phyloP scores from a whole-genome alignment of 129 eudicot genomes.

The Daucus carota region DNA sequence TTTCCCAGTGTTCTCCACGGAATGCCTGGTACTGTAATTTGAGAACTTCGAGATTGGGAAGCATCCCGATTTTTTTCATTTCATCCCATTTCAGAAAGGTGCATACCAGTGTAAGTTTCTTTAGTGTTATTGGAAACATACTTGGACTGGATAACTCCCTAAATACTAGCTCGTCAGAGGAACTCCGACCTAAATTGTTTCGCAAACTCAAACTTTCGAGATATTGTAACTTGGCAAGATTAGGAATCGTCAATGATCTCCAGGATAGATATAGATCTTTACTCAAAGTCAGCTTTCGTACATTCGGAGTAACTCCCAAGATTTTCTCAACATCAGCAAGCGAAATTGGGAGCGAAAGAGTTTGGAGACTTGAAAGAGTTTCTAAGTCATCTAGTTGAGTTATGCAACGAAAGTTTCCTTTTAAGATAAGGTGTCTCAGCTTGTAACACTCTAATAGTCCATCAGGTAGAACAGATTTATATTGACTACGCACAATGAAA shows the following conservation, averaged over 20 bases:
- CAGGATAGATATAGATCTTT: not conserved
- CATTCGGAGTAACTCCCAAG: not conserved
- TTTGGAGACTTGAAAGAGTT: too few relatives aligned
- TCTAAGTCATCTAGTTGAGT: too few relatives aligned
- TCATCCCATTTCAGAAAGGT: conserved; percentile 9
- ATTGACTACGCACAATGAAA: not conserved
- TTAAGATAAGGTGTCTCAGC: not conserved
- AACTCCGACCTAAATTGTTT: not conserved
- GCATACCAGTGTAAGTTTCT: conserved; percentile 9
- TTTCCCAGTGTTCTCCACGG: conserved; percentile 15
- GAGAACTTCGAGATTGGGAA: conserved; percentile 22
- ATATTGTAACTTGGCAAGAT: not conserved
- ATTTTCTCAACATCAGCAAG: not conserved
- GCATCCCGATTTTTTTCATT: conserved; percentile 6
- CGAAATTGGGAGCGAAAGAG: too few relatives aligned
- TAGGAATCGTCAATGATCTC: not conserved
- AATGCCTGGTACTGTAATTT: conserved; percentile 9
- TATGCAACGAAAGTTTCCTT: not conserved
- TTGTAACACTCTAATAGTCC: not conserved
- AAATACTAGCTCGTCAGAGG: not conserved
- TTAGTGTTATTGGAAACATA: conserved; percentile 12
- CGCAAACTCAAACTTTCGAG: not conserved
- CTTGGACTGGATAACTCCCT: not conserved
- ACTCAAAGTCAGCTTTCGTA: not conserved
- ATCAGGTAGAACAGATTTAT: not conserved